These are phyloP conservation scores for Yamadazyma diospyri DNA, from an alignment of 1,139 yeast genomes.

Conservation along the genomic window DNA sequence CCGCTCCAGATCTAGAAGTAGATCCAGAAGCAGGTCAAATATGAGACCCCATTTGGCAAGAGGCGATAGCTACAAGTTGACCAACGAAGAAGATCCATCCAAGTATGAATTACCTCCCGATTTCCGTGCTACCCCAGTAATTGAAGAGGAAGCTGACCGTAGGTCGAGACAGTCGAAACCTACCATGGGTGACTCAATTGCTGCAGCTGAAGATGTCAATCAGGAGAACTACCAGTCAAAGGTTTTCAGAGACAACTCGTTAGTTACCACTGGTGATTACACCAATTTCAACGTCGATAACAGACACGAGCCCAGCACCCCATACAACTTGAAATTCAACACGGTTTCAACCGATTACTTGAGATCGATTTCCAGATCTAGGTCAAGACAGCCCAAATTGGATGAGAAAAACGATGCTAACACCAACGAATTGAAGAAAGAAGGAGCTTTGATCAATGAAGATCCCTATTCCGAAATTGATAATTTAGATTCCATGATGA, in stretches of 20 bases:
- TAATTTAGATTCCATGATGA: constrained; percentile 40
- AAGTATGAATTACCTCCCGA: constrained; percentile 46
- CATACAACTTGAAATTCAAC: constrained; percentile 27
- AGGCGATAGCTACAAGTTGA: constrained; percentile 61
- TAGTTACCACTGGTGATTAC: constrained; percentile 49
- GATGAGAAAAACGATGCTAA: constrained; percentile 47
- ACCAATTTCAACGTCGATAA: constrained; percentile 45
- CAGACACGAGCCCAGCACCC: constrained; percentile 15
- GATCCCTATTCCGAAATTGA: constrained; percentile 43
- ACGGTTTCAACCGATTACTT: constrained; percentile 47
- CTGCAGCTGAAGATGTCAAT: constrained; percentile 27
- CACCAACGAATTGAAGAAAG: constrained; percentile 35
- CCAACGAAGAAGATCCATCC: constrained; percentile 37
- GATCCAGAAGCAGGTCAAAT: constrained; percentile 24
- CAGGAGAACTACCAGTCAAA: constrained; percentile 14
- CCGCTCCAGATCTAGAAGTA: constrained; percentile 21
- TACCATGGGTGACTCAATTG: constrained; percentile 50
- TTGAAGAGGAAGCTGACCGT: constrained; percentile 32
- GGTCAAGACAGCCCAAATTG: constrained; percentile 45
- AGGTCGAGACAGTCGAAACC: constrained; percentile 43
- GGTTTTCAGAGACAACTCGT: constrained; percentile 33
- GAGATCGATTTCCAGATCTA: constrained; percentile 60
- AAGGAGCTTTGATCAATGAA: constrained; percentile 46
- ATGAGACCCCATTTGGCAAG: constrained; percentile 56
- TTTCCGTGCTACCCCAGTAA: constrained; percentile 13